Base-by-base conservation (phyloP, 495 filamentous ascomycete species). In the Rhizodiscina lignyota region DNA sequence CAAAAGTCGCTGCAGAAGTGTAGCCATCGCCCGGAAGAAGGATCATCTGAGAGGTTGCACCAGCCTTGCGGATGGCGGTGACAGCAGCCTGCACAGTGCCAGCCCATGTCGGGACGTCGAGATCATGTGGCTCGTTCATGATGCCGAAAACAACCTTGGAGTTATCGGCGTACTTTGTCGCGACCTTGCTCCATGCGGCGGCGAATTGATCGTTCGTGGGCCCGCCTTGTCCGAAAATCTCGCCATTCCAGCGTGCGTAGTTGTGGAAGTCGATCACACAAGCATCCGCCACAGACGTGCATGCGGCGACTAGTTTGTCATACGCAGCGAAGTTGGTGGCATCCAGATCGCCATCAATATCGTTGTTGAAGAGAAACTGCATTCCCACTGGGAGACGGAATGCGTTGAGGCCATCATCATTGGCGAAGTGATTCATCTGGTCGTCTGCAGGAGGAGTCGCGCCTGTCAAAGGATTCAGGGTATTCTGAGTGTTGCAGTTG, bases 241-340 rank as follows among this genome's bases (percentile, higher is more conserved):
- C 43, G 6, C 65, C 68, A 42, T 76, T 64, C 64, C 66, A 74
- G 33, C 70, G 58, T 0, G 68, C 70, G 50, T 69, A 72, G 50
- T 71, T 72, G 51, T 72, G 68, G 32, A 63, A 55, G 43, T 74
- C 68, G 36, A 78, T 58, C 43, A 77, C 66, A 49, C 73, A 78
- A 35, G 49, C 23, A 31, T 55, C 41, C 5, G 65, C 68, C 18
- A 63, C 67, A 12, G 64, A 63, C 11, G 42, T 52, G 47, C 73
- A 78, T 17, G 65, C 61, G 47, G 74, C 63, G 22, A 78, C 51
- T 18, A 75, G 48, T 20, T 55, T 51, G 51, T 75, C 64, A 45
- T 74, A 77, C 22, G 60, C 54, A n/a, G 44, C 62, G 8, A 67
- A 44, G 47, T 70, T 66, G 5, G 45, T 49, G 0, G 54, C 17